These are phyloP conservation scores for Jaapia argillacea DNA, from an alignment of 768 basidiomycete genomes.

Conservation along the genomic window DNA sequence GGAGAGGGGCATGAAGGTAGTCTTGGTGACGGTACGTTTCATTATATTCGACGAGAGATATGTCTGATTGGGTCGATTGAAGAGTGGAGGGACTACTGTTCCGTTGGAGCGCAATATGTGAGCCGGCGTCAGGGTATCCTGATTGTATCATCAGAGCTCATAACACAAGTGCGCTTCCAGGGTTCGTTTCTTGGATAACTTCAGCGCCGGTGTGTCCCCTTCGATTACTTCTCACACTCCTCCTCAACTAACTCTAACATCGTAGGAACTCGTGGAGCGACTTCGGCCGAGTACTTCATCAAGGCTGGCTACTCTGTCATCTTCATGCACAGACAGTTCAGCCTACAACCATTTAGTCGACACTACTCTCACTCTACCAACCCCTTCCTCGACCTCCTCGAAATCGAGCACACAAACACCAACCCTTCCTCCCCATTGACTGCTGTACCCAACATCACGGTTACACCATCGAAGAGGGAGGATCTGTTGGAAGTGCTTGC, in stretches of 20 bases:
- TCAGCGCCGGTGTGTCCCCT: constrained; percentile 73
- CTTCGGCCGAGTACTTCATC: constrained; percentile 97
- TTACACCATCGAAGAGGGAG: constrained; percentile 52
- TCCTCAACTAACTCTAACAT: constrained; percentile 4
- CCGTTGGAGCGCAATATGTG: constrained; percentile 98
- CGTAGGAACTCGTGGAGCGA: constrained; percentile 88
- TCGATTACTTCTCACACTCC: not conserved
- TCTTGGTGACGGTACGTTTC: constrained; percentile 81
- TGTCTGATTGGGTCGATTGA: constrained; percentile 1
- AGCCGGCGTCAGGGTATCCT: constrained; percentile 32
- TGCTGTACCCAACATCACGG: constrained; percentile 41
- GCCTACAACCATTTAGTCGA: constrained; percentile 92
- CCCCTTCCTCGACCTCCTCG: constrained; percentile 92
- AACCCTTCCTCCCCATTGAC: constrained; percentile 1
- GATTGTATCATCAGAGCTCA: constrained; percentile 3
- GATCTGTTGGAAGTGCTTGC: constrained; percentile 65
- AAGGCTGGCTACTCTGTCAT: constrained; percentile 93
- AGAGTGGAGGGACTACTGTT: constrained; percentile 98
- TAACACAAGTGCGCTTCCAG: constrained; percentile 31
- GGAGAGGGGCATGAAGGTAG: constrained; percentile 61
- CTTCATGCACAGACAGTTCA: constrained; percentile 97
- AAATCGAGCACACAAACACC: constrained; percentile 34
- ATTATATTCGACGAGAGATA: too few species aligned
- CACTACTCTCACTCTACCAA: constrained; percentile 98
- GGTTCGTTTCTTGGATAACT: constrained; percentile 97